Evolutionary conservation across 2,329 filamentous ascomycete genomes (phyloP).

Genomic region (Nemania diffusa): DNA sequence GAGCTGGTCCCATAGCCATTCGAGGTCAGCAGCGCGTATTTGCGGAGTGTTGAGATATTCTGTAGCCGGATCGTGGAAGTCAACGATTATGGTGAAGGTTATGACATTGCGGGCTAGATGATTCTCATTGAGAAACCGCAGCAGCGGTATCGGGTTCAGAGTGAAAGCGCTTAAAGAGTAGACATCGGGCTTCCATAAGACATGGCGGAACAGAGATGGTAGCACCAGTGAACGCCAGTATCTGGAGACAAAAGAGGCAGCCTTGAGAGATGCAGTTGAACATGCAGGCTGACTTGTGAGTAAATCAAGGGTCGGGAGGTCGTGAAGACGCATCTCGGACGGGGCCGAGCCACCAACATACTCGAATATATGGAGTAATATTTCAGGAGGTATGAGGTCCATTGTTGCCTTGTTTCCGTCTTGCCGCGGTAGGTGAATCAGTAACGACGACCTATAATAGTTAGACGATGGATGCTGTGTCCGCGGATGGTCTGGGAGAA

Average conservation of each 20-base stretch:
- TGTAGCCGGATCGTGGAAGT: conserved; percentile 47
- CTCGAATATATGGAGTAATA: conserved; percentile 67
- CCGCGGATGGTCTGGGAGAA: too few relatives aligned
- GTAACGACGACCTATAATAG: neutral
- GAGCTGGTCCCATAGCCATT: conserved; percentile 66
- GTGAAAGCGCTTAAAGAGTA: conserved; percentile 43
- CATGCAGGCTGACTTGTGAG: conserved; percentile 52
- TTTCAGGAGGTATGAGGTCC: conserved; percentile 67
- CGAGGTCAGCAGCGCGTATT: conserved; percentile 48
- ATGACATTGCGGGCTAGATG: conserved; percentile 54
- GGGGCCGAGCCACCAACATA: conserved; percentile 62
- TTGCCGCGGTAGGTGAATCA: too few relatives aligned
- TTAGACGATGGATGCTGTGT: neutral
- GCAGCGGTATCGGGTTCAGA: conserved; percentile 51
- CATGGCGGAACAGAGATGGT: conserved; percentile 68
- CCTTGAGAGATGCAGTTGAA: conserved; percentile 61
- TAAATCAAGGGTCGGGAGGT: conserved; percentile 58
- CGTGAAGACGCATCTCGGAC: conserved; percentile 59
- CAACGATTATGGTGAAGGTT: conserved; percentile 56
- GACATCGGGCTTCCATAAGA: conserved; percentile 53
- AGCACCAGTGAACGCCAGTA: conserved; percentile 63
- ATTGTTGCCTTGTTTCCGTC: conserved; percentile 27
- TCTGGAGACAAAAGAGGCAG: conserved; percentile 63
- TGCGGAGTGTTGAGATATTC: conserved; percentile 47
- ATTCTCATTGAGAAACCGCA: conserved; percentile 54